Base-by-base conservation (phyloP, 108 stramenopile species). In the Cylindrotheca fusiformis region DNA sequence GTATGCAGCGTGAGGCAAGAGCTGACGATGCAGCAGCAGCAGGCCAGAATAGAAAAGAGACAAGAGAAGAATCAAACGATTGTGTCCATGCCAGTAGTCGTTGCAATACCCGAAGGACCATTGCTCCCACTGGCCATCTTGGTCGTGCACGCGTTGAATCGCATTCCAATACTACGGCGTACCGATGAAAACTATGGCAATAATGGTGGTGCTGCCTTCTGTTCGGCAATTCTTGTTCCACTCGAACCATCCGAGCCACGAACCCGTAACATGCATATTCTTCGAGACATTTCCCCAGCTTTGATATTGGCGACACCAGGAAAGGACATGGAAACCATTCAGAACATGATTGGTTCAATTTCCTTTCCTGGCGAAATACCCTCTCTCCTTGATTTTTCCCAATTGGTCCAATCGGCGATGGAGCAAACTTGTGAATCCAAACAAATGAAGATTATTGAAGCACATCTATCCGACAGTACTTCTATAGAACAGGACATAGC, bases 61-160 rank as follows among this genome's bases (percentile, higher is more conserved):
- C 10, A 14, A 10, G 36, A 41, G 6, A 14, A 41, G 10, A 41
- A 41, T 41, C 36, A 14, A 41, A 41, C 10, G 14, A 41, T 10
- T 10, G 10, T 6, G 6, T 6, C 10, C 36, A 61, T 71, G 28
- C 70, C 63, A 1, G 68, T 92, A 10, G 85, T 83, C 26, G 79
- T 90, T 18, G 83, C 87, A 14, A 88, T 93, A 63, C 92, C 92
- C 28, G 88, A 93, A 67, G 92, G 92, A 10, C 83, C 84, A 1
- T 77, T 80, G 46, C 78, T 93, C 2, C 87, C 92, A 3, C 27
- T 89, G 22, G 78, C 79, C 55, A 73, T 88, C 0, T 46, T 87
- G 36, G 86, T 83, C 3, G 75, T 90, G 1, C 84, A 87, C 63
- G 64, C 78, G 1, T 51, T 82, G 36, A 86, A 88, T 83, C 61